Evolutionary conservation across 225 moss, liverwort and hornwort genomes (phyloP), one percentile per base, ranked within the genome.

Genomic region (Takakia lepidozioides): DNA sequence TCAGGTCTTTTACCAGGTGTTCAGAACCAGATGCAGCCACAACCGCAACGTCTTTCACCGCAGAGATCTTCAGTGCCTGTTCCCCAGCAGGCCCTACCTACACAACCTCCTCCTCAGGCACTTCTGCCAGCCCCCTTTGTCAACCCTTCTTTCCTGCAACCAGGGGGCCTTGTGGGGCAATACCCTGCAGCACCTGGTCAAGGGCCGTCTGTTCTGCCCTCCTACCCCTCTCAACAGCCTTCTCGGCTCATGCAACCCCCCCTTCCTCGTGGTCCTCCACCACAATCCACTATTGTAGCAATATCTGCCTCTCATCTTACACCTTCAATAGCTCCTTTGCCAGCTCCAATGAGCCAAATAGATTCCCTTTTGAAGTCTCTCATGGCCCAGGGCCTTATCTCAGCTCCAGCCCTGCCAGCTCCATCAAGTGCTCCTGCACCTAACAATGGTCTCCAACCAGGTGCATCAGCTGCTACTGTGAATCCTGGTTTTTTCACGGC

Each of bases 261-360:
- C 38, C 84, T 92, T 66, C 87, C 92, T 43, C 92, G 85, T 11
- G 92, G 92, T 56, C 92, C 92, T 19, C 92, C 84, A 15, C 92
- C 88, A 14, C 72, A 67, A 58, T 81, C 85, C 10, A 68, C 85
- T 26, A 67, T 85, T 47, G 48, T 74, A 21, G 85, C 58, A 50
- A 85, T 44, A 26, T 29, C 68, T 9, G 55, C 29, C 16, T 21
- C 32, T 43, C 50, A 41, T 49, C 29, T 41, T 42, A 5, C 70
- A 27, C 68, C 50, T 55, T 7, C 8, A 32, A 11, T 32, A 32
- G 11, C 32, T 0, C 43, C 61, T 30, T 57, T 74, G 27, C 50
- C 75, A 46, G 38, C 67, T 20, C 69, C 76, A 43, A 64, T 78
- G 32, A 59, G 39, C 55, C 78, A 78, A 29, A 72, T 58, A 29